Evolutionary conservation across 805 yeast species (phyloP).

Genomic region (Ogataea trehaloabstinens): DNA sequence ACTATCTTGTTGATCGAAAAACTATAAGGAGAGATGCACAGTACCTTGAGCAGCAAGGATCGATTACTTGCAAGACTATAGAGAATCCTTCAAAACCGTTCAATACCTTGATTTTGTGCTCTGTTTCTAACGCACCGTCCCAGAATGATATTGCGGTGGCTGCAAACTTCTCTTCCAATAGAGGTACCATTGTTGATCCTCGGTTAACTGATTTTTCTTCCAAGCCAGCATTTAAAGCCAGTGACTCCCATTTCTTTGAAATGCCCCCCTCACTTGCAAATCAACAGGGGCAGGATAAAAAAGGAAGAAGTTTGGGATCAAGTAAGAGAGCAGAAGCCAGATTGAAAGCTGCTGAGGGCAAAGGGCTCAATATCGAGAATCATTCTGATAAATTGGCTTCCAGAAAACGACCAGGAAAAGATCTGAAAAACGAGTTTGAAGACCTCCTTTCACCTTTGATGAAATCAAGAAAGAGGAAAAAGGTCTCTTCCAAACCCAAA

Average conservation of each 20-base stretch:
- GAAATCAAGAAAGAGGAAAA: conserved; percentile 30
- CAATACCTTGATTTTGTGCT: conserved; percentile 8
- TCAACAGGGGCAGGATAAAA: conserved; percentile 1
- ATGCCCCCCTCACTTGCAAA: conserved; percentile 13
- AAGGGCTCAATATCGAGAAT: neutral
- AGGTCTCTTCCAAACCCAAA: conserved; percentile 16
- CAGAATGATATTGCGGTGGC: conserved; percentile 8
- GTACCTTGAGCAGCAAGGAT: conserved; percentile 32
- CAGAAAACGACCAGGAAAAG: conserved; percentile 3
- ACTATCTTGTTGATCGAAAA: conserved; percentile 46
- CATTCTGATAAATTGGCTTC: neutral
- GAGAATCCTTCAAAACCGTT: conserved; percentile 9
- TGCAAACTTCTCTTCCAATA: conserved; percentile 1
- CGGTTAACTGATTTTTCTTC: conserved; percentile 4
- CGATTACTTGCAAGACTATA: conserved; percentile 12
- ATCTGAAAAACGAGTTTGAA: conserved; percentile 10
- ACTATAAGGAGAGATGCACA: conserved; percentile 49
- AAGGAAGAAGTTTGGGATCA: conserved; percentile 3
- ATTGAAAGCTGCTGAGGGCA: conserved; percentile 12
- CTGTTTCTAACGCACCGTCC: conserved; percentile 14
- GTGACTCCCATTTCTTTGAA: conserved; percentile 22
- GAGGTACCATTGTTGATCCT: conserved; percentile 1
- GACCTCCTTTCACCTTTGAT: conserved; percentile 29
- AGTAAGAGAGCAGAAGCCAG: conserved; percentile 14
- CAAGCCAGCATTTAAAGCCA: conserved; percentile 16